Evolutionary conservation across 2,329 filamentous ascomycete genomes (phyloP).

Genomic region (Moelleriella libera): DNA sequence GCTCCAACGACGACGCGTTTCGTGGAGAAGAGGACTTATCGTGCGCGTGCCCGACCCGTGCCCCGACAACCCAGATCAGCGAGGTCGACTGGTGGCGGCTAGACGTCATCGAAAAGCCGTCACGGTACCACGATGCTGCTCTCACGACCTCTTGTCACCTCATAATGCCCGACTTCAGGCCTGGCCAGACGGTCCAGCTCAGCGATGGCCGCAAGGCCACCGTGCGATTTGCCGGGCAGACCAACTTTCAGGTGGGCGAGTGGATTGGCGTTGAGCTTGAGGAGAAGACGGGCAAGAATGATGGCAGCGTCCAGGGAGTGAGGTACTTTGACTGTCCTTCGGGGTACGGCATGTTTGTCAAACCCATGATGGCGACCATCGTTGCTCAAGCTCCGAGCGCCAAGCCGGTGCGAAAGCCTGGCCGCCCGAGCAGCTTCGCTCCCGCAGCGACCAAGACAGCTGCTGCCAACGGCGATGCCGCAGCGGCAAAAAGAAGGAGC

Average conservation of each 20-base stretch:
- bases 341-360: slow-evolving; percentile 73
- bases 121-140: slow-evolving; percentile 17
- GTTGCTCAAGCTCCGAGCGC: slow-evolving; percentile 32
- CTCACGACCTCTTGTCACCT: slow-evolving; percentile 8
- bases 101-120: not conserved
- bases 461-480: slow-evolving; percentile 30
- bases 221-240: slow-evolving; percentile 70
- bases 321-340: slow-evolving; percentile 77
- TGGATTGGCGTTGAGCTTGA: slow-evolving; percentile 88
- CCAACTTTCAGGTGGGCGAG: slow-evolving; percentile 65
- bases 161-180: slow-evolving; percentile 42
- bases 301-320: slow-evolving; percentile 77
- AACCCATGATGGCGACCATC: slow-evolving; percentile 52
- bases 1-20: not conserved
- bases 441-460: slow-evolving; percentile 24
- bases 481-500: slow-evolving; percentile 48
- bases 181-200: slow-evolving; percentile 67
- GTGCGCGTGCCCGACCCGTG: no score
- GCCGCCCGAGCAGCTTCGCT: slow-evolving; percentile 36
- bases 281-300: slow-evolving; percentile 76
- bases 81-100: no score
- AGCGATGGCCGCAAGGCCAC: slow-evolving; percentile 62
- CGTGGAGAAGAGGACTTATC: not conserved
- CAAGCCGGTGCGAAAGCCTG: slow-evolving; percentile 22
- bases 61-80: no score